These are phyloP conservation scores for Zalaria sp. DNA, from an alignment of 2,329 filamentous ascomycete genomes.

Conservation along the genomic window DNA sequence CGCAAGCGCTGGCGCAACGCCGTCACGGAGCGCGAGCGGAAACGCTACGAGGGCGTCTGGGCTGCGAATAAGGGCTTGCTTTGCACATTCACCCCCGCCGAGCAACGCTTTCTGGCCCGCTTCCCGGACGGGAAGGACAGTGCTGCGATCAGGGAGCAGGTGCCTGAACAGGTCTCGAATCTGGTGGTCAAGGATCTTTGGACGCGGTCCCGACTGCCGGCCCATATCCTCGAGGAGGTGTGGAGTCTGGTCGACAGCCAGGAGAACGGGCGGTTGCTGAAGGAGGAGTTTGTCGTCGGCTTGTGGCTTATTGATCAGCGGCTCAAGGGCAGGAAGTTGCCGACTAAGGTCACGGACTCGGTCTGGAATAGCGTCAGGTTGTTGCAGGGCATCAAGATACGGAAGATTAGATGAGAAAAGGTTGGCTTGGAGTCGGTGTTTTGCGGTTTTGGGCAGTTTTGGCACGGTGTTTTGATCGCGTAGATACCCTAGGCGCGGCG, in stretches of 20 bases:
- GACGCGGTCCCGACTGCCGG: conserved; percentile 52
- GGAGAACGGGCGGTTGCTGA: conserved; percentile 42
- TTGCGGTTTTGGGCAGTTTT: no score
- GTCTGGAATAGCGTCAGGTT: conserved; percentile 57
- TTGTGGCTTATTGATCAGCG: conserved; percentile 73
- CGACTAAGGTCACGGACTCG: conserved; percentile 53
- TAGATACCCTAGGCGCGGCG: no score
- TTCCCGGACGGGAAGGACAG: conserved; percentile 1
- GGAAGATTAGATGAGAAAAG: neutral
- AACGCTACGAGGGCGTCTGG: conserved; percentile 74
- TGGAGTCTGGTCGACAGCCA: conserved; percentile 59
- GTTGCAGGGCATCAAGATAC: conserved; percentile 23
- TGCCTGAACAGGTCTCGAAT: conserved; percentile 45
- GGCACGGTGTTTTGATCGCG: no score
- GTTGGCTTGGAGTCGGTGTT: no score
- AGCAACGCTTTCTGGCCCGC: conserved; percentile 5
- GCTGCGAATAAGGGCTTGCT: conserved; percentile 58
- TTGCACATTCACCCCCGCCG: conserved; percentile 13
- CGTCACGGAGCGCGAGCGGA: conserved; percentile 58
- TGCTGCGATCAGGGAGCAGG: neutral
- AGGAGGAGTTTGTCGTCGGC: conserved; percentile 67
- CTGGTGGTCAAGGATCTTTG: conserved; percentile 64
- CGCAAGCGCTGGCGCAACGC: conserved; percentile 64
- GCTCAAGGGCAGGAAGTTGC: conserved; percentile 65
- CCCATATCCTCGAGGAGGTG: conserved; percentile 56